Base-by-base conservation (phyloP, 106 monocot species). In the Platanthera guangdongensis region DNA sequence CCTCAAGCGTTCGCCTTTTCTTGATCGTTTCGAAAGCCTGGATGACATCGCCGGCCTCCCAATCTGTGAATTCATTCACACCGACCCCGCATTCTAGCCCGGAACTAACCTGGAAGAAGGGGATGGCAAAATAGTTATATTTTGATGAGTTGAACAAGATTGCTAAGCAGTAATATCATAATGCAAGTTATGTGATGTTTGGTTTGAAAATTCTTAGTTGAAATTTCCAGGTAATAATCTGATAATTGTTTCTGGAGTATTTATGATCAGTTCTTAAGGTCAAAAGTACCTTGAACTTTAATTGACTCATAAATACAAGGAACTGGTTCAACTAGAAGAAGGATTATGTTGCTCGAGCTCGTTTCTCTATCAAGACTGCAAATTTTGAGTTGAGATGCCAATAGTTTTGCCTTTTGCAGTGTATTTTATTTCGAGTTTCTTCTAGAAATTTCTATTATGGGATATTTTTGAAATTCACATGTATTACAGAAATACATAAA, bases 71-170 rank as follows among this genome's bases (percentile, higher is more conserved):
- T 72, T 85, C 88, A 60, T 92, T 85, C 5, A 90, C 80, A 14
- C 99, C 92, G 11, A 94, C 85, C 71, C 99, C 99, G 81, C 99
- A 99, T 75, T 99, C 99, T 77, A 94, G 80, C 54, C 99, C 94
- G 45, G 92, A 80, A 78, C 83, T 68, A 51, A 99, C 88, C 99
- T 99, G 86, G n/a, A 50, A 46, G 55, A 32, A 16, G 32, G 32
- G 0, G 12, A 19, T 65, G 65, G 62, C 7, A 63, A 19, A 63
- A 3, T 21, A 55, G 55, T 11, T 19, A 3, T 10, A 30, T 65
- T 30, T 11, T 10, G 9, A 65, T 65, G 6, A 65, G 16, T 11
- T 10, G 28, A 65, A 19, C 11, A 60, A 65, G 62, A 63, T 9
- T 63, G 8, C 62, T 63, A 63, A 63, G 39, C 39, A 39, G 2